These are phyloP conservation scores for Colletotrichum orchidophilum DNA, from an alignment of 2,329 filamentous ascomycete species.

Conservation along the genomic window DNA sequence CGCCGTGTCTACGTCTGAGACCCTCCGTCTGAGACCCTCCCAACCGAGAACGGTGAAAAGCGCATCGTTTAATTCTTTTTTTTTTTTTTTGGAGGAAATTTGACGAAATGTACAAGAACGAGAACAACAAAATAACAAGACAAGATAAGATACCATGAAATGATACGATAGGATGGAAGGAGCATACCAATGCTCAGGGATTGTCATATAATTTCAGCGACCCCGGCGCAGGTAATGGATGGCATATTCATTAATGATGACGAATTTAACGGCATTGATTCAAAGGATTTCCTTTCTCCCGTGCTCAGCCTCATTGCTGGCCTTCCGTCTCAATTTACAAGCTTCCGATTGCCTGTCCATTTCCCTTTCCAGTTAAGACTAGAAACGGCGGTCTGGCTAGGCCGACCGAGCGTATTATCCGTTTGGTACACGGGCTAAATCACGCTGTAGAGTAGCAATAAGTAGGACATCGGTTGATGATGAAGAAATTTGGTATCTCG, in stretches of 20 bases:
- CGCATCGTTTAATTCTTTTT: neutral
- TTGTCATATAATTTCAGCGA: neutral
- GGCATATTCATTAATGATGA: conserved; percentile 17
- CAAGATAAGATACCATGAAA: conserved; percentile 8
- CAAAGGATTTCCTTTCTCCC: neutral
- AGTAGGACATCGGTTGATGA: neutral
- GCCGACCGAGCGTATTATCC: conserved; percentile 1
- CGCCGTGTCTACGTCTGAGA: conserved; percentile 36
- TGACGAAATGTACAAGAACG: neutral
- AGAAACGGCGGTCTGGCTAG: conserved; percentile 1
- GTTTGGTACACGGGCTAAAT: neutral
- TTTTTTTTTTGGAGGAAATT: neutral
- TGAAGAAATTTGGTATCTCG: conserved; percentile 2
- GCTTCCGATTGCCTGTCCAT: neutral
- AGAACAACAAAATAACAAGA: neutral
- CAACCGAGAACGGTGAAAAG: neutral
- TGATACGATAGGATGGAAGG: conserved; percentile 14
- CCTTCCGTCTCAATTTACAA: neutral
- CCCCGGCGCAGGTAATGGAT: neutral
- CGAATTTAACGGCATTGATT: conserved; percentile 16
- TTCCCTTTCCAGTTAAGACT: neutral
- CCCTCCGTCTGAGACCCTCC: conserved; percentile 6
- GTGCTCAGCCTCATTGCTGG: conserved; percentile 17
- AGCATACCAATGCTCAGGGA: neutral
- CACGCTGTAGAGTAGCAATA: neutral